Conservation (phyloP, 192 early-diverging fungal species). For the Backusella morwellensis region DNA sequence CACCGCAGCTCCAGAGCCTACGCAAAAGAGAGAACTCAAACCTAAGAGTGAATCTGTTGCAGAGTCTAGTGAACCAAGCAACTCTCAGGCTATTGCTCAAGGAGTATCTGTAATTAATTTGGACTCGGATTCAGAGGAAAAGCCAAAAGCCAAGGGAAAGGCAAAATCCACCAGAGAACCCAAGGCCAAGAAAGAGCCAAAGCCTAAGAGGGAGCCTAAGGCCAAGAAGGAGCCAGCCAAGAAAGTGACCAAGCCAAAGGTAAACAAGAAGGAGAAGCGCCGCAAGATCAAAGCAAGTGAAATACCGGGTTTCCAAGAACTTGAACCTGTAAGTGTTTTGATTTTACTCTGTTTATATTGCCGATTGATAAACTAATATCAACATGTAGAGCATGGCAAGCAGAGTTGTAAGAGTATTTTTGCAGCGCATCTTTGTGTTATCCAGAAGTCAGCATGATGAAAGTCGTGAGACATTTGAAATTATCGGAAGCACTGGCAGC, state of each 20-base stretch:
- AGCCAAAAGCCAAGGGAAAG: background rate
- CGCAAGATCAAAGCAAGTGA: background rate
- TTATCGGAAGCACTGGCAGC: constrained; percentile 23
- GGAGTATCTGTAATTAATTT: background rate
- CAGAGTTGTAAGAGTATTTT: background rate
- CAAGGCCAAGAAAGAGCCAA: background rate
- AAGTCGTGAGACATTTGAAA: background rate
- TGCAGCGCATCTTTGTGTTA: constrained; percentile 19
- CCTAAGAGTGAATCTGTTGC: background rate
- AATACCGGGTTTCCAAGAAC: background rate
- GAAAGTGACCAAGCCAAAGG: background rate
- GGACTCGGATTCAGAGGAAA: background rate
- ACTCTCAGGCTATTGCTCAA: background rate
- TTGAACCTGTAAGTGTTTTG: background rate
- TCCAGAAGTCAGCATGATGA: background rate
- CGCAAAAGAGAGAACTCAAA: background rate
- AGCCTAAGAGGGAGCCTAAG: background rate
- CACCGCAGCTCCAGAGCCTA: too few species aligned
- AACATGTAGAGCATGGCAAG: background rate
- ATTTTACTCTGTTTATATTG: background rate
- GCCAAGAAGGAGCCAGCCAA: background rate
- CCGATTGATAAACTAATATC: background rate
- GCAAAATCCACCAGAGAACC: background rate
- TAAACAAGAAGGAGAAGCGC: background rate
- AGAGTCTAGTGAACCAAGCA: background rate